Conservation (phyloP, 352 stramenopile genomes). For the Phytophthora brassicae region DNA sequence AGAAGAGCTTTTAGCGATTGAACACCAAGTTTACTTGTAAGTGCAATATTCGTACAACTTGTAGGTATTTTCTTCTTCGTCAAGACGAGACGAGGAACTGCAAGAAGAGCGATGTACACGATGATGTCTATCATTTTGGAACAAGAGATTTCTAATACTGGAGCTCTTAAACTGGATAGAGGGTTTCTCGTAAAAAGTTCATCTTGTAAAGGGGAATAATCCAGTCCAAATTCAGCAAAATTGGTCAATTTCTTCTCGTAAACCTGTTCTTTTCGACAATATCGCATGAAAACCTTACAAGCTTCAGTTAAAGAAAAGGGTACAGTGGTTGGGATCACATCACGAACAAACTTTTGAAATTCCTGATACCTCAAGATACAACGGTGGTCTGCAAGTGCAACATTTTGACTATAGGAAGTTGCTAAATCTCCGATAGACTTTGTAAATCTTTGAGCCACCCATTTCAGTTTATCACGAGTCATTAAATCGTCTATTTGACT, state of each 20-base stretch:
- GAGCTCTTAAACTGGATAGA: conserved; percentile 4
- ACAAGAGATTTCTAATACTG: conserved; percentile 18
- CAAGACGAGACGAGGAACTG: conserved; percentile 35
- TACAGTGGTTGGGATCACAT: conserved; percentile 47
- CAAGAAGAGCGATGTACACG: conserved; percentile 34
- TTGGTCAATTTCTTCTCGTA: not conserved
- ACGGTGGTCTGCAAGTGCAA: conserved; percentile 24
- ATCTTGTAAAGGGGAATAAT: conserved; percentile 19
- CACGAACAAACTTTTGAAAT: conserved; percentile 50
- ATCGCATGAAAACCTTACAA: conserved; percentile 61
- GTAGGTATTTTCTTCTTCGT: conserved; percentile 22
- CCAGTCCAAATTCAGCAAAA: conserved; percentile 3
- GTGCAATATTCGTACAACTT: not conserved
- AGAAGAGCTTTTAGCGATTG: conserved; percentile 55
- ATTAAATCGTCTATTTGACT: conserved; percentile 42
- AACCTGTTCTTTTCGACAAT: conserved; percentile 35
- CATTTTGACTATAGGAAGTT: conserved; percentile 47
- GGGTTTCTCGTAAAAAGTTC: conserved; percentile 7
- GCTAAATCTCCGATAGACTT: conserved; percentile 48
- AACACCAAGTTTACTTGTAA: conserved; percentile 34
- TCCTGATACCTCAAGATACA: conserved; percentile 54
- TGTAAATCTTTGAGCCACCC: conserved; percentile 42
- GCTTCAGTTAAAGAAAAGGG: conserved; percentile 46
- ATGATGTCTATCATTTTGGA: conserved; percentile 24
- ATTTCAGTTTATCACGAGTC: conserved; percentile 21